These are phyloP conservation scores for Wolfiporia cocos DNA, from an alignment of 1,284 basidiomycete species.

Conservation along the genomic window DNA sequence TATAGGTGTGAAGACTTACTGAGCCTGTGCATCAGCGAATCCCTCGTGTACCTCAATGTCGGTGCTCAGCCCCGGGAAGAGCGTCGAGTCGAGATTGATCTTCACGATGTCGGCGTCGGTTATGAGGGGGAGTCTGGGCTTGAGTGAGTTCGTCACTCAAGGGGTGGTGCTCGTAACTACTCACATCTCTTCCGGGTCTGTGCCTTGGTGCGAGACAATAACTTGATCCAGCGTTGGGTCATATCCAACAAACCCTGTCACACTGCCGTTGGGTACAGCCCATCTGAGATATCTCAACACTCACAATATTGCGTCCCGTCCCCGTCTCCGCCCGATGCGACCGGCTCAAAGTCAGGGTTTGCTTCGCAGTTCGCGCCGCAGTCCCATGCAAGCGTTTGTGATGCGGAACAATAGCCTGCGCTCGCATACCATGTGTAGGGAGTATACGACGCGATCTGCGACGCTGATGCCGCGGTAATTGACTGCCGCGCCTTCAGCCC, in stretches of 20 bases:
- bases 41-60: slow-evolving; percentile 49
- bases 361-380: slow-evolving; percentile 51
- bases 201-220: slow-evolving; percentile 49
- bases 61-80: slow-evolving; percentile 53
- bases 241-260: slow-evolving; percentile 40
- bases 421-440: slow-evolving; percentile 52
- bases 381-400: slow-evolving; percentile 42
- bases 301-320: slow-evolving; percentile 40
- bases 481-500: slow-evolving; percentile 13
- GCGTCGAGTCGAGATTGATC: slow-evolving; percentile 30
- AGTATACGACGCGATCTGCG: slow-evolving; percentile 40
- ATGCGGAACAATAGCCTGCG: slow-evolving; percentile 46
- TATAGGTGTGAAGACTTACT: slow-evolving; percentile 30
- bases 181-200: slow-evolving; percentile 41
- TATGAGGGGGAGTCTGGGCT: slow-evolving; percentile 37
- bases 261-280: neutral
- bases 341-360: slow-evolving; percentile 46
- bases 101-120: slow-evolving; percentile 47
- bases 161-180: slow-evolving; percentile 10
- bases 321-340: slow-evolving; percentile 59
- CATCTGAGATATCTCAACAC: slow-evolving; percentile 7
- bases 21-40: slow-evolving; percentile 46
- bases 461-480: slow-evolving; percentile 34
- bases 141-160: neutral
- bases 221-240: slow-evolving; percentile 35